Conservation (phyloP, 208 protist genomes). For the Trypanosoma cruzi region DNA sequence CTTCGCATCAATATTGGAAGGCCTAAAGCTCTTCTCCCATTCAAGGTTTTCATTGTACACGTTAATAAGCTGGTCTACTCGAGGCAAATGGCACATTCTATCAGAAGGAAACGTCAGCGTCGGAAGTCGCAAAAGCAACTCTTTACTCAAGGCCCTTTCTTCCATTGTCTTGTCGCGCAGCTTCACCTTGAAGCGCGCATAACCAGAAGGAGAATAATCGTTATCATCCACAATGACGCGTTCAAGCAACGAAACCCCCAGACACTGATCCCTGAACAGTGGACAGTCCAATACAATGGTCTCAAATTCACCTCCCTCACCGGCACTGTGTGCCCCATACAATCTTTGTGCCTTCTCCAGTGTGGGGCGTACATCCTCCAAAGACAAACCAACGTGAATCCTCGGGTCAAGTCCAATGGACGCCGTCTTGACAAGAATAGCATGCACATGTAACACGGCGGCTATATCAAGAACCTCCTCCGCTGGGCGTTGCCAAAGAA, state of each 20-base stretch:
- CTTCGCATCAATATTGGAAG: not conserved
- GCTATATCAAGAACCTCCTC: slow-evolving; percentile 95
- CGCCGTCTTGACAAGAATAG: slow-evolving; percentile 97
- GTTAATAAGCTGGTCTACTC: not conserved
- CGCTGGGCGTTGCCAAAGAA: slow-evolving; percentile 96
- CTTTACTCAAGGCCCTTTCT: slow-evolving; percentile 33
- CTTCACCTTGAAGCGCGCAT: slow-evolving; percentile 49
- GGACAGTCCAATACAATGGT: slow-evolving; percentile 98
- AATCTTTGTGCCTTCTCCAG: slow-evolving; percentile 54
- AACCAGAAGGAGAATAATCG: slow-evolving; percentile 72
- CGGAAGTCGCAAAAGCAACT: slow-evolving; percentile 37
- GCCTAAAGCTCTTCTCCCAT: not conserved
- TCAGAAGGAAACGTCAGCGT: slow-evolving; percentile 43
- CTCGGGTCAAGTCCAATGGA: slow-evolving; percentile 91
- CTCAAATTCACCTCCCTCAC: slow-evolving; percentile 99
- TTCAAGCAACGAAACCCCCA: slow-evolving; percentile 39
- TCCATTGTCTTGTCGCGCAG: slow-evolving; percentile 43
- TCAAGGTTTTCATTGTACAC: not conserved
- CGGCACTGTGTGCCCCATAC: slow-evolving; percentile 95
- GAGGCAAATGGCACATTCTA: slow-evolving; percentile 31
- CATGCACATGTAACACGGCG: slow-evolving; percentile 67
- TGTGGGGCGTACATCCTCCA: slow-evolving; percentile 69
- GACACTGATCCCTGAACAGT: slow-evolving; percentile 55
- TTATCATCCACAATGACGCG: slow-evolving; percentile 85
- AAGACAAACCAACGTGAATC: slow-evolving; percentile 88